These are phyloP conservation scores for Petrea volubilis DNA, from an alignment of 257 asterid species.

Conservation along the genomic window DNA sequence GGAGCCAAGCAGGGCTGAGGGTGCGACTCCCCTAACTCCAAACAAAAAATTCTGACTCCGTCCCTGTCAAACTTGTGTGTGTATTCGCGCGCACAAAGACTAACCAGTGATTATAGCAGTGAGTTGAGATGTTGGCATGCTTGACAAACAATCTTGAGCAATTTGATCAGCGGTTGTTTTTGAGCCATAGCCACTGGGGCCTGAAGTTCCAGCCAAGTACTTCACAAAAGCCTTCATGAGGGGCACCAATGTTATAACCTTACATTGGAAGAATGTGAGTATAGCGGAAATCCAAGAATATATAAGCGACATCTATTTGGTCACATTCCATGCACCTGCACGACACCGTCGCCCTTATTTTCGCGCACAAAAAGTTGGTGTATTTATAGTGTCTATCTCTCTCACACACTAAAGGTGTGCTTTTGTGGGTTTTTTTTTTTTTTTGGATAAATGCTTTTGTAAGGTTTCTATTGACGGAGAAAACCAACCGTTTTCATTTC, in stretches of 20 bases:
- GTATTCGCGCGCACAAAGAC: background rate
- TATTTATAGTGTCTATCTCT: background rate
- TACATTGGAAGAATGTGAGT: conserved; percentile 40
- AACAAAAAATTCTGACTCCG: too few species aligned
- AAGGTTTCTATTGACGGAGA: background rate
- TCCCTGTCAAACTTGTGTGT: too few species aligned
- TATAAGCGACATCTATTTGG: conserved; percentile 46
- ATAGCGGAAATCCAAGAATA: conserved; percentile 47
- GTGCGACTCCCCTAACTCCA: too few species aligned
- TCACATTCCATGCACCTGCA: background rate
- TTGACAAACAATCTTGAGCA: conserved; percentile 39
- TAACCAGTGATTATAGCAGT: conserved; percentile 89
- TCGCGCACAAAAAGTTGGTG: background rate
- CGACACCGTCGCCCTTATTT: background rate
- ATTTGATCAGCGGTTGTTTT: conserved; percentile 72
- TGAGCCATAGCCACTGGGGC: conserved; percentile 86
- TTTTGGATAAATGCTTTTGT: too few species aligned
- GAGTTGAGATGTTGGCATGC: conserved; percentile 33
- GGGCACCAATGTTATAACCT: conserved; percentile 34
- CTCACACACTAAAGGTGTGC: background rate
- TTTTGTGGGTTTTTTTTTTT: too few species aligned
- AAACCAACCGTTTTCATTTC: too few species aligned
- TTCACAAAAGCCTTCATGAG: conserved; percentile 68
- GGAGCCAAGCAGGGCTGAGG: too few species aligned
- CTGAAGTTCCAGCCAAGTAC: conserved; percentile 78